Evolutionary conservation across 2,329 filamentous ascomycete genomes (phyloP).

Genomic region (Colletotrichum filicis): DNA sequence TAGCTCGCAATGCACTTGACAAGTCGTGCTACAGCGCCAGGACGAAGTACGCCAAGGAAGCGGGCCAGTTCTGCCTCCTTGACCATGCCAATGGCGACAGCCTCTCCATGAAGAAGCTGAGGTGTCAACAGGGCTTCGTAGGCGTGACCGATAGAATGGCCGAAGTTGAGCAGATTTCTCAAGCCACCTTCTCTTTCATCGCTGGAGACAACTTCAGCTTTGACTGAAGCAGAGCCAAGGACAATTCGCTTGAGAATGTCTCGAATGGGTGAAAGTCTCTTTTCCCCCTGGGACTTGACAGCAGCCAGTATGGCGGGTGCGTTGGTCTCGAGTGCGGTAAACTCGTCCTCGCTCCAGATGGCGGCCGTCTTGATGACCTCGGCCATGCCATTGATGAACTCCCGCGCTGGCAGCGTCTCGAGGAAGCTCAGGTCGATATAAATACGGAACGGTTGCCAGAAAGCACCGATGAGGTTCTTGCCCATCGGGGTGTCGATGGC

Average conservation of each 20-base stretch:
- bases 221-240: slow-evolving; percentile 89
- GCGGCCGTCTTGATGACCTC: slow-evolving; percentile 98
- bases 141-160: slow-evolving; percentile 97
- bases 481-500: slow-evolving; percentile 96
- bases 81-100: slow-evolving; percentile 97
- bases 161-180: slow-evolving; percentile 95
- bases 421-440: slow-evolving; percentile 95
- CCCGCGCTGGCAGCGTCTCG: slow-evolving; percentile 87
- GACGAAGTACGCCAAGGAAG: slow-evolving; percentile 85
- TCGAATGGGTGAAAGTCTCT: slow-evolving; percentile 76
- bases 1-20: slow-evolving; percentile 96
- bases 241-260: slow-evolving; percentile 82
- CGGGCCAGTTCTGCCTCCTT: slow-evolving; percentile 95
- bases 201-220: slow-evolving; percentile 92
- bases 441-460: slow-evolving; percentile 95
- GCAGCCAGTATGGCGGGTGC: slow-evolving; percentile 80
- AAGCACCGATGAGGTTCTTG: slow-evolving; percentile 95
- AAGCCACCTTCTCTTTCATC: slow-evolving; percentile 96
- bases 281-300: slow-evolving; percentile 64
- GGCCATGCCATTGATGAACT: slow-evolving; percentile 99
- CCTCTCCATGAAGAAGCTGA: slow-evolving; percentile 94
- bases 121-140: slow-evolving; percentile 96
- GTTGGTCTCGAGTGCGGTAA: slow-evolving; percentile 84
- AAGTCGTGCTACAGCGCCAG: slow-evolving; percentile 88
- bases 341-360: slow-evolving; percentile 92